phyloP scores from a whole-genome alignment of 2,329 filamentous ascomycete genomes.

The Verticillium zaregamsianum region DNA sequence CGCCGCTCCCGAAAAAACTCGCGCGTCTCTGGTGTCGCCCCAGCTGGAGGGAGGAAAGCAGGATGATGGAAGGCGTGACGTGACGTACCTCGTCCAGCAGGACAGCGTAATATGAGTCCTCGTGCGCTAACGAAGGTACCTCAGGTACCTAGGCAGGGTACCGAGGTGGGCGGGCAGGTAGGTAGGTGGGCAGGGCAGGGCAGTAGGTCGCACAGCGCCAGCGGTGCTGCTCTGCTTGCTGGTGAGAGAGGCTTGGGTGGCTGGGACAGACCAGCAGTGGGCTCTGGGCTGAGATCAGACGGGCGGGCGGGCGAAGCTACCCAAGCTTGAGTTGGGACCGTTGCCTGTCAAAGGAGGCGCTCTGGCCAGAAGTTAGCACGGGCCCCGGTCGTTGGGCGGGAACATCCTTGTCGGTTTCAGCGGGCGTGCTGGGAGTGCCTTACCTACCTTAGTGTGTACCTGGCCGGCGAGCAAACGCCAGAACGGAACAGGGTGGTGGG shows the following conservation, averaged over 20 bases:
- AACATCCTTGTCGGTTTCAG: slow-evolving; percentile 1
- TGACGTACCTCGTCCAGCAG: not conserved
- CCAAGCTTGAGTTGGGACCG: slow-evolving; percentile 5
- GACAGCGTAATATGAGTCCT: not conserved
- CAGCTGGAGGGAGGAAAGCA: not conserved
- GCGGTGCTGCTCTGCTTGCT: not conserved
- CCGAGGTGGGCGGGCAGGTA: no score
- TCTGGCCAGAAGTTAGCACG: slow-evolving; percentile 8
- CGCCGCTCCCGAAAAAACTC: not conserved
- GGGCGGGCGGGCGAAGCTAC: not conserved
- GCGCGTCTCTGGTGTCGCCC: not conserved
- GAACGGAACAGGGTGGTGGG: not conserved
- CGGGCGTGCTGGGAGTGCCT: not conserved
- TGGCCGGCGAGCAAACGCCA: not conserved
- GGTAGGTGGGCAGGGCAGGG: not conserved
- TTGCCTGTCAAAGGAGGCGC: slow-evolving; percentile 10
- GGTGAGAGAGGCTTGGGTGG: not conserved
- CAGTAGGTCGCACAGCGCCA: not conserved
- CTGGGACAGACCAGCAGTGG: not conserved
- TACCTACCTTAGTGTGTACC: not conserved
- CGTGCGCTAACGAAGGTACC: not conserved
- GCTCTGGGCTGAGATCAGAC: not conserved
- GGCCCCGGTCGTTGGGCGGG: slow-evolving; percentile 1
- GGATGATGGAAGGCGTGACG: not conserved
- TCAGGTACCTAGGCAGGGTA: no score